phyloP scores from a whole-genome alignment of 768 basidiomycete species.

The Trametes coccinea region DNA sequence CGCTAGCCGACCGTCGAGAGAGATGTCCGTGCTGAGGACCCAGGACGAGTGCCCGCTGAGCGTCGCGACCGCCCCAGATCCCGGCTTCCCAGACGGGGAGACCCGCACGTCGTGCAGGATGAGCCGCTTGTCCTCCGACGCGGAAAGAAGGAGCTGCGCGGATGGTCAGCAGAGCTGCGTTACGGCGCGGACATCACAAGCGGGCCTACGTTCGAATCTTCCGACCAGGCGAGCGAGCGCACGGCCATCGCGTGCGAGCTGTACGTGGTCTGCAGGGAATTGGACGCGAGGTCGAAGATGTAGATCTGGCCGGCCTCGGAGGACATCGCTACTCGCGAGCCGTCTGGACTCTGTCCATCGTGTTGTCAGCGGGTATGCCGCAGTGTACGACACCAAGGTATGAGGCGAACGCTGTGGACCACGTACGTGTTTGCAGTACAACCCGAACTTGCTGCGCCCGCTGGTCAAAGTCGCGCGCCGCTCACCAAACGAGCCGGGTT shows the following conservation, averaged over 20 bases:
- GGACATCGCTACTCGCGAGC: slow-evolving; percentile 76
- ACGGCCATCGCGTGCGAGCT: slow-evolving; percentile 90
- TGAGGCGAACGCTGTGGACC: not conserved
- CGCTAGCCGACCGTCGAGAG: slow-evolving; percentile 76
- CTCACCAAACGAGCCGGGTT: slow-evolving; percentile 64
- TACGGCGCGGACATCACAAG: not conserved
- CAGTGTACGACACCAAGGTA: slow-evolving; percentile 17
- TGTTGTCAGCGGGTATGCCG: not conserved
- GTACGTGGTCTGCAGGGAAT: slow-evolving; percentile 65
- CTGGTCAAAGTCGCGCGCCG: slow-evolving; percentile 58
- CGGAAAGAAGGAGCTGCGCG: slow-evolving; percentile 76
- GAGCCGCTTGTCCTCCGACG: slow-evolving; percentile 90
- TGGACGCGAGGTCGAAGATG: slow-evolving; percentile 78
- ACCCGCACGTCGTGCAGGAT: slow-evolving; percentile 87
- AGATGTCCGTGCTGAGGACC: slow-evolving; percentile 82
- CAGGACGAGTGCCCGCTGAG: slow-evolving; percentile 89
- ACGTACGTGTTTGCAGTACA: slow-evolving; percentile 71
- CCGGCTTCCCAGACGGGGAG: slow-evolving; percentile 55
- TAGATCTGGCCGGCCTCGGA: slow-evolving; percentile 88
- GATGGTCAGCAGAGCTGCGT: not conserved
- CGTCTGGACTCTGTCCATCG: slow-evolving; percentile 77
- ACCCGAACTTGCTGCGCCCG: slow-evolving; percentile 76
- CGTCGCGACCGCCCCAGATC: slow-evolving; percentile 80
- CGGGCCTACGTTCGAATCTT: slow-evolving; percentile 75
- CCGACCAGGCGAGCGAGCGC: slow-evolving; percentile 85